phyloP scores from a whole-genome alignment of 2,329 filamentous ascomycete genomes.

The Ophiosphaerella korrae region DNA sequence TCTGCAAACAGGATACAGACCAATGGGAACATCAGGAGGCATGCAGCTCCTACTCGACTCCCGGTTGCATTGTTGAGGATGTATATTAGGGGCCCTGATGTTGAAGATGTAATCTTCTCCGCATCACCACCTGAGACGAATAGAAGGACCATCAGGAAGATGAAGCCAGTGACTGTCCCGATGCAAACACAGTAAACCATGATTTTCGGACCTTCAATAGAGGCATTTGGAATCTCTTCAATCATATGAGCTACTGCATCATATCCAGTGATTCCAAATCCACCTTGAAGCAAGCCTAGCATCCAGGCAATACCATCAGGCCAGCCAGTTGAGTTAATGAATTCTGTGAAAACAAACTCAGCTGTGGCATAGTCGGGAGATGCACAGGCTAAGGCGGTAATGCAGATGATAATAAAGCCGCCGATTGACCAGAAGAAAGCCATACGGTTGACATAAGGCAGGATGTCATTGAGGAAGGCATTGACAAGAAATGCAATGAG shows the following conservation, averaged over 20 bases:
- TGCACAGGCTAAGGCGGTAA: slow-evolving; percentile 69
- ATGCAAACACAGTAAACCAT: slow-evolving; percentile 70
- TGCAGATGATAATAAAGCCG: slow-evolving; percentile 72
- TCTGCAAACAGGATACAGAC: slow-evolving; percentile 68
- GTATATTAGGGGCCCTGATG: slow-evolving; percentile 64
- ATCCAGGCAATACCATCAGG: slow-evolving; percentile 67
- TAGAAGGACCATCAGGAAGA: slow-evolving; percentile 67
- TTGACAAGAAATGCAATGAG: slow-evolving; percentile 67
- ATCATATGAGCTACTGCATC: slow-evolving; percentile 62
- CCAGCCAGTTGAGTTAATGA: slow-evolving; percentile 73
- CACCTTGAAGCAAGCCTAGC: slow-evolving; percentile 58
- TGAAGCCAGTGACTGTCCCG: slow-evolving; percentile 65
- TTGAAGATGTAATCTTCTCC: slow-evolving; percentile 59
- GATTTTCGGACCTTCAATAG: slow-evolving; percentile 66
- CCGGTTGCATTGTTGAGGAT: slow-evolving; percentile 68
- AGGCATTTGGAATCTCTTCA: slow-evolving; percentile 64
- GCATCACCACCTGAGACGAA: slow-evolving; percentile 65
- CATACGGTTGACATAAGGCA: slow-evolving; percentile 70
- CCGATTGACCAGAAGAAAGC: slow-evolving; percentile 74
- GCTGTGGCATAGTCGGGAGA: slow-evolving; percentile 68
- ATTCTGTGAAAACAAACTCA: slow-evolving; percentile 68
- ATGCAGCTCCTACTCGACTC: slow-evolving; percentile 65
- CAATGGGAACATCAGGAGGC: slow-evolving; percentile 70
- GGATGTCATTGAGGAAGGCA: slow-evolving; percentile 64
- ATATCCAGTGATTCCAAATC: slow-evolving; percentile 60